Base-by-base conservation (phyloP, 2,329 filamentous ascomycete genomes). In the Penicillium sp. region DNA sequence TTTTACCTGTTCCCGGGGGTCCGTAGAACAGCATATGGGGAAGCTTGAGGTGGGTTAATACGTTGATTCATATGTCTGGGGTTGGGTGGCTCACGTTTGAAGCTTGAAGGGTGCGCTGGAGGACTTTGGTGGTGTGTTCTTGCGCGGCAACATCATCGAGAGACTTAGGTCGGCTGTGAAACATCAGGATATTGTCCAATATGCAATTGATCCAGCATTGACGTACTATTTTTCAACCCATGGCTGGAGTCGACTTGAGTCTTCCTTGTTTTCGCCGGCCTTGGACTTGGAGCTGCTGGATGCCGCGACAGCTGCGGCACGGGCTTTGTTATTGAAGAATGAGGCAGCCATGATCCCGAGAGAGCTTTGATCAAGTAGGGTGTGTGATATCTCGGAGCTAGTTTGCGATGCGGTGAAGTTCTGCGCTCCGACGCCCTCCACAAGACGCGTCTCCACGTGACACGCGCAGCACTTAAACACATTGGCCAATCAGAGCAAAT, bases 21-120 rank as follows among this genome's bases (percentile, higher is more conserved):
- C 94, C 94, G 72, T 99, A 99, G 81, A 97, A 97, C 67, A 99
- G 89, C 91, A 99, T 97, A 75, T 99, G 95, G 3, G 94, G 94
- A 38, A 99, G 88, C 85, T 90, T 59, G 27, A 16, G 34, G 8
- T 13, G 5, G 4, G 24, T 46, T 21, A 31, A n/a, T 22, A 51
- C 38, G 55, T 45, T 61, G 50, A 38, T 22, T 32, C 9, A 38
- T 5, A 18, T 11, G 8, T 9, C 42, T 32, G 13, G n/a, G 18
- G 29, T 27, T 36, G 31, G 40, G 16, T 48, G 38, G 64, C 78
- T 45, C 73, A 92, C 89, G 69, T 99, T 99, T 59, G 92, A 91
- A 66, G 93, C 92, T 81, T 97, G 92, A 21, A 99, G 81, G 27
- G 92, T 97, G 66, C 94, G 85, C 71, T 93, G 89, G 40, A 99